phyloP scores from a whole-genome alignment of 2,329 filamentous ascomycete genomes.

The Rhynchosporium secalis region DNA sequence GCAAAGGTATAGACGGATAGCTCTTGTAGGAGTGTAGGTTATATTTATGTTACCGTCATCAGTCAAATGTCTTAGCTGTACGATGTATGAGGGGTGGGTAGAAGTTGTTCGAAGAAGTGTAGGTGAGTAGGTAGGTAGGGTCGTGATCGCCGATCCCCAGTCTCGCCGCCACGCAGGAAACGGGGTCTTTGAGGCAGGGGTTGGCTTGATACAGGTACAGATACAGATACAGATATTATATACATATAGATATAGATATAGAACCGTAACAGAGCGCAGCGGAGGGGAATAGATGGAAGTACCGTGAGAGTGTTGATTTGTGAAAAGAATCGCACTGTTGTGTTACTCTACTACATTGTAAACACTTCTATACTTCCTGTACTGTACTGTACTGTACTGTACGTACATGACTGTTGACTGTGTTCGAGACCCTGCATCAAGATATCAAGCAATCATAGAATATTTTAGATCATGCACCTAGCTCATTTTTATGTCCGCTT shows the following conservation, averaged over 20 bases:
- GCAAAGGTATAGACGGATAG: not conserved
- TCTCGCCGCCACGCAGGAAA: slow-evolving; percentile 11
- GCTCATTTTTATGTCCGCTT: not conserved
- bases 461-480: not conserved
- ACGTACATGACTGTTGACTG: not conserved
- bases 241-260: too few species aligned
- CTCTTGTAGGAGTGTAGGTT: not conserved
- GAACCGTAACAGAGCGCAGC: too few species aligned
- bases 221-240: not conserved
- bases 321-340: not conserved
- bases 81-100: slow-evolving; percentile 8
- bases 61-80: slow-evolving; percentile 10
- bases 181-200: slow-evolving; percentile 6
- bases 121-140: not conserved
- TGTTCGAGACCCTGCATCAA: not conserved
- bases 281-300: too few species aligned
- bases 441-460: not conserved
- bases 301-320: not conserved
- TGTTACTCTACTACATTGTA: too few species aligned
- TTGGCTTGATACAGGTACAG: not conserved
- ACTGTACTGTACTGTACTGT: not conserved
- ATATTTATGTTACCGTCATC: slow-evolving; percentile 12
- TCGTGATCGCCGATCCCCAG: slow-evolving; percentile 12
- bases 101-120: not conserved
- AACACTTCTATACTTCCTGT: too few species aligned